Base-by-base conservation (phyloP, 1,284 basidiomycete species). In the Fomitopsis palustris region DNA sequence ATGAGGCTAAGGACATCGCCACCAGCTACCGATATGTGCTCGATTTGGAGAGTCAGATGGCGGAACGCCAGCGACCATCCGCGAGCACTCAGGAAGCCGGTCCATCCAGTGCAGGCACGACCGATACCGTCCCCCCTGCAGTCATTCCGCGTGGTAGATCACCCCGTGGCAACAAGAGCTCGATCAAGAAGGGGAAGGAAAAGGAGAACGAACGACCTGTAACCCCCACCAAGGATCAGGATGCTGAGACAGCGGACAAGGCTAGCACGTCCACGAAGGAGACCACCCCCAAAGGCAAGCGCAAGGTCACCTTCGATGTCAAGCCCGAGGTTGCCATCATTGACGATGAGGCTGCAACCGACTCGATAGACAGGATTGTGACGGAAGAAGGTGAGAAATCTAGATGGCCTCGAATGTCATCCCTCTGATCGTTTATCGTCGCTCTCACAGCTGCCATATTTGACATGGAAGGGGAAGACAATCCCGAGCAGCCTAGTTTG, bases 281-380 rank as follows among this genome's bases (percentile, higher is more conserved):
- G n/a, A 42, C 33, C 9, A 59, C n/a, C 29, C 43, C 59, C 33
- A 88, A 84, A 67, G 81, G 78, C 39, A 87, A 84, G 68, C 77
- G 85, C 58, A 88, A 85, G 69, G 88, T 92, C 21, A 90, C 87
- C 9, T 92, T 92, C 65, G 82, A 90, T 63, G 81, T 88, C 53
- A 75, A 85, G 67, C 80, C 85, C 17, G 82, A 78, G 42, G 77
- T 81, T 9, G 71, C 78, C 29, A 77, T 80, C 47, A 81, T 81
- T 57, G 77, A 79, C 49, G 67, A 72, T 39, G 74, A 75, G 67
- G 67, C 71, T 57, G 73, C 70, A 59, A 66, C 72, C 53, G 73
- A 71, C 17, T 54, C 52, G 17, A 21, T 17, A 17, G 54, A 52
- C 27, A 41, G 38, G 27, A 25, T 17, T 47, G 23, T 14, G 43